These are phyloP conservation scores for Cyberlindnera samutprakarnensis DNA, from an alignment of 805 yeast genomes.

Conservation along the genomic window DNA sequence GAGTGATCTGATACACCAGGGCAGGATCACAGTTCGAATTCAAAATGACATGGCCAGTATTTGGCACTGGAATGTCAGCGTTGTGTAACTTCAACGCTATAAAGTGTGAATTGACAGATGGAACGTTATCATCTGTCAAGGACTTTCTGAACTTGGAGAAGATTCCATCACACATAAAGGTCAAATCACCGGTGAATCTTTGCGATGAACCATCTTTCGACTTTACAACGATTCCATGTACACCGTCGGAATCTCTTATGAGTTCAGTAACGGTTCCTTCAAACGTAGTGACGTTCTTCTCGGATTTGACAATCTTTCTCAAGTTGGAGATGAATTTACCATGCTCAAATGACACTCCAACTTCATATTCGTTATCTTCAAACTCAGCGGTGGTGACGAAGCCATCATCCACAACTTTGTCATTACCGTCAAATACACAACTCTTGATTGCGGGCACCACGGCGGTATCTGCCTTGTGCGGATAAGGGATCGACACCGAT, in stretches of 20 bases:
- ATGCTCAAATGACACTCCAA: constrained; percentile 89
- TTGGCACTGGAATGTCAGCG: constrained; percentile 65
- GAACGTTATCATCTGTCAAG: constrained; percentile 50
- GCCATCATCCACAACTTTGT: constrained; percentile 39
- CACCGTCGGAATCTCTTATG: constrained; percentile 46
- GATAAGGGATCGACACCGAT: constrained; percentile 58
- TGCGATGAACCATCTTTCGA: constrained; percentile 34
- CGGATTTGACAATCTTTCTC: constrained; percentile 58
- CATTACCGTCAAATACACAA: constrained; percentile 52
- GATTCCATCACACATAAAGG: constrained; percentile 87
- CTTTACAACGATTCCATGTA: constrained; percentile 71
- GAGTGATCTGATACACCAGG: constrained; percentile 79
- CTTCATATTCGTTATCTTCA: constrained; percentile 48
- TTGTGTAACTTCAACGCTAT: constrained; percentile 73
- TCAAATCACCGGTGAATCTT: constrained; percentile 51
- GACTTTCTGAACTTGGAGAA: constrained; percentile 86
- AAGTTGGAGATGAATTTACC: constrained; percentile 80
- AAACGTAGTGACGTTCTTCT: constrained; percentile 66
- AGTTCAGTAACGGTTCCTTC: constrained; percentile 80
- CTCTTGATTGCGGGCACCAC: constrained; percentile 43
- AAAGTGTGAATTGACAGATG: constrained; percentile 74
- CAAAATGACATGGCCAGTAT: constrained; percentile 85
- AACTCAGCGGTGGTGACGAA: constrained; percentile 43
- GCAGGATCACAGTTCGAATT: constrained; percentile 80
- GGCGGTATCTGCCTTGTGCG: constrained; percentile 46